phyloP scores from a whole-genome alignment of 1,284 basidiomycete species.

The Ganoderma lucidum region DNA sequence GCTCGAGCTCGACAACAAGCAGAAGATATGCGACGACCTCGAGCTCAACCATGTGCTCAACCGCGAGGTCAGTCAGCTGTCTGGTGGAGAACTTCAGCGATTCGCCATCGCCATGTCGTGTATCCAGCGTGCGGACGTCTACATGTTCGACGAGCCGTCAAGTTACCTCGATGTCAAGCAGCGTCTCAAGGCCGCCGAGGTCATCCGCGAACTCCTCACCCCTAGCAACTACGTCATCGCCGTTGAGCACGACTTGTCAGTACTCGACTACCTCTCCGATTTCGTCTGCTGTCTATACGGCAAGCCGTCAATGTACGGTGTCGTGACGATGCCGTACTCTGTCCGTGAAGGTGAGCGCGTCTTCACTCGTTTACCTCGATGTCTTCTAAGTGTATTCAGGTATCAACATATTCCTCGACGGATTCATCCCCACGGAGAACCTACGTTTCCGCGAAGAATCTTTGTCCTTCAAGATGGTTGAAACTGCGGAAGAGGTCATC shows the following conservation, averaged over 20 bases:
- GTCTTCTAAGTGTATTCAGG: constrained; percentile 52
- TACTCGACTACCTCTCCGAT: constrained; percentile 96
- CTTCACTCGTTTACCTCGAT: not conserved
- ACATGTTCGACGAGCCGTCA: constrained; percentile 97
- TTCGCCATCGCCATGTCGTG: constrained; percentile 96
- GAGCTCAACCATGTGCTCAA: constrained; percentile 88
- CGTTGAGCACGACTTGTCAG: constrained; percentile 97
- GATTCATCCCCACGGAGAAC: constrained; percentile 98
- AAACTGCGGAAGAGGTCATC: constrained; percentile 89
- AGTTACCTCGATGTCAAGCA: constrained; percentile 97
- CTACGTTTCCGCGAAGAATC: constrained; percentile 95
- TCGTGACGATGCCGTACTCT: constrained; percentile 97
- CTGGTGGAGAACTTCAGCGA: constrained; percentile 95
- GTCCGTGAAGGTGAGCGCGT: constrained; percentile 86
- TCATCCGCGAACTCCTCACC: constrained; percentile 86
- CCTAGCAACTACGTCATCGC: constrained; percentile 92
- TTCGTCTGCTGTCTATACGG: constrained; percentile 97
- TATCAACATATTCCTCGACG: constrained; percentile 98
- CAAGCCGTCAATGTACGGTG: constrained; percentile 96
- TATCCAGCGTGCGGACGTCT: constrained; percentile 93
- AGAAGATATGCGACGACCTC: constrained; percentile 82
- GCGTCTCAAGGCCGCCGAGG: constrained; percentile 93
- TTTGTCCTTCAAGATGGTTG: constrained; percentile 95
- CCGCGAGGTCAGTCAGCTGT: constrained; percentile 86
- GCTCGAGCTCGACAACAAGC: constrained; percentile 85